Percentiles rank a stretch among this genome's conserved stretches.
These are phyloP conservation scores for Sechiopsis laciniata DNA, from an alignment of 306 rosid species.

Conservation along the genomic window DNA sequence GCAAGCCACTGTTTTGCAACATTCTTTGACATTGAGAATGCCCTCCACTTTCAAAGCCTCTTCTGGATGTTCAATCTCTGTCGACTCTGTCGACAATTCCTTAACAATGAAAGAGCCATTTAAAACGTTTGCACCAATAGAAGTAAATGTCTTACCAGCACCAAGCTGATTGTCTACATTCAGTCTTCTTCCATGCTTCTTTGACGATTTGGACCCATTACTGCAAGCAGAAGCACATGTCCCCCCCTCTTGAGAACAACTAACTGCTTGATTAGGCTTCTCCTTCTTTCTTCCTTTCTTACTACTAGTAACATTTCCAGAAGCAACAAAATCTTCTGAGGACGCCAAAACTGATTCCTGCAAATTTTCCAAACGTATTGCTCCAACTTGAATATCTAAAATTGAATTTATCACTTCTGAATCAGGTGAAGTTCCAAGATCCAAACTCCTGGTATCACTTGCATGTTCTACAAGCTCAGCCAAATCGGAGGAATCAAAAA, in stretches of 20 bases:
- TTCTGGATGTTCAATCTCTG: conserved; percentile 30
- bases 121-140: conserved; percentile 35
- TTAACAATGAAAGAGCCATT: conserved; percentile 36
- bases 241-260: conserved; percentile 21
- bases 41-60: conserved; percentile 35
- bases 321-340: conserved; percentile 43
- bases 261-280: conserved; percentile 22
- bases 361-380: conserved; percentile 39
- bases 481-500: conserved; percentile 35
- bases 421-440: conserved; percentile 98
- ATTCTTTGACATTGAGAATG: conserved; percentile 33
- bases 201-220: conserved; percentile 45
- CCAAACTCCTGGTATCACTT: conserved; percentile 41
- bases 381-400: conserved; percentile 57
- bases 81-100: conserved; percentile 37
- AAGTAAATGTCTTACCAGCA: conserved; percentile 36
- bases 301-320: conserved; percentile 21
- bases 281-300: conserved; percentile 54
- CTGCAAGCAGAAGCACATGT: conserved; percentile 27
- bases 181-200: conserved; percentile 37
- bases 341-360: conserved; percentile 40
- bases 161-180: conserved; percentile 28
- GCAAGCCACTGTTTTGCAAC: conserved; percentile 31
- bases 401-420: conserved; percentile 80
- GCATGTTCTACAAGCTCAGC: conserved; percentile 47